Evolutionary conservation across 495 filamentous ascomycete genomes (phyloP), one percentile per base, ranked within the genome.

Genomic region (Talaromyces wortmannii): DNA sequence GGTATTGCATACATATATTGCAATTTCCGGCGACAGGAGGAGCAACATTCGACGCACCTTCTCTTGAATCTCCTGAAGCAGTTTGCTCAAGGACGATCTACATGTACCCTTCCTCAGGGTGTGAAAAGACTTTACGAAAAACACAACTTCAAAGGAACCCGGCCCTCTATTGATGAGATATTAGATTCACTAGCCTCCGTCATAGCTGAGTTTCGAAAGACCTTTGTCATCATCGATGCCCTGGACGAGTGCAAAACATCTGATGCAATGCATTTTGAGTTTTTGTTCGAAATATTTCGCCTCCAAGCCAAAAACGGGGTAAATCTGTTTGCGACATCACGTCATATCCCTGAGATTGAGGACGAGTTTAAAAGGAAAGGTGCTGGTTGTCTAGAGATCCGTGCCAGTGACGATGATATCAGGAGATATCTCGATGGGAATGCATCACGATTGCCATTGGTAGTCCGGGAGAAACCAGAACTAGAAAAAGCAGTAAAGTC

Each of bases 181-280:
- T 62, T 60, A 8, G 55, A 52, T 43, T 57, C 63, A 44, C 56
- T 78, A 6, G 45, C 61, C 1, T 59, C 56, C 11, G 55, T 71
- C 2, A 59, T 59, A 18, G 49, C 48, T 5, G 31, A 29, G 3
- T 67, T 61, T 52, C 62, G 62, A 4, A 53, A 40, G 0, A 32
- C 52, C 23, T 69, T 63, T 42, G 48, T 71, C 11, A 53, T 69
- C 13, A 29, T 69, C 30, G 68, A 71, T 53, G 79, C 74, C 4
- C 61, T 81, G 17, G 78, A 81, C 55, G 79, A 81, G 58, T 79
- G 66, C 15, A 54, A 30, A 12, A 57, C 48, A 18, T 49, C 53
- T 45, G 29, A 18, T 23, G 36, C 18, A 17, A 18, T 16, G 32
- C 31, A 31, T 7, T 18, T 46, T 7, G 48, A 18, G n/a, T 42